Evolutionary conservation across 768 basidiomycete species (phyloP), one percentile per base, ranked within the genome.

Genomic region (Boletus rubroflammeus): DNA sequence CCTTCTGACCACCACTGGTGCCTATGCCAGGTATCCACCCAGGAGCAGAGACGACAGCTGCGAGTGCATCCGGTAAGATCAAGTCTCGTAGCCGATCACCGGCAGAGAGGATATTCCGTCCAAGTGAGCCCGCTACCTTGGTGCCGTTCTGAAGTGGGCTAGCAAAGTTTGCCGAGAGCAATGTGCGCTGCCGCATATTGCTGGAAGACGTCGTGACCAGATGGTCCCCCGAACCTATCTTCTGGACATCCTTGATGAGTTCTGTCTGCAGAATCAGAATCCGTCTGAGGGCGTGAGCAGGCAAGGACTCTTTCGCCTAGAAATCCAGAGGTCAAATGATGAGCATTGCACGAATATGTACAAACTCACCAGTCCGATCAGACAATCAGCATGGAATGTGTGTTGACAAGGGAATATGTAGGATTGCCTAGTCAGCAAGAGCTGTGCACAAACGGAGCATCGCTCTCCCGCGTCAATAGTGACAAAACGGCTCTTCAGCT

Each of bases 331-430:
- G 10, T 60, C 36, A 51, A 46, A 39, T 34, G 28, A 25, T 3
- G 31, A 26, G 3, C 11, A 26, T 28, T n/a, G 15, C 35, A 44
- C 44, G 25, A 29, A 46, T 28, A 54, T 29, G 40, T 25, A 8
- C 25, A 51, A 55, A 75, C 92, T 67, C 65, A 98, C 97, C 81
- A 97, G 76, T 26, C 87, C 84, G 68, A 99, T 94, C 50, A 98
- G 77, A 74, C 97, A 98, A 68, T 99, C 96, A 6, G 93, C 93
- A 73, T 98, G 97, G 82, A 98, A 98, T 15, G 85, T 83, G 69
- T 99, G 97, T 63, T 94, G 92, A 72, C 97, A 98, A 41, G 97
- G 97, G 74, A 99, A 99, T 44, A 96, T 93, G 71, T 99, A 99
- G 70, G 98, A 98, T 65, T 98, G 96, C 60, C 96, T 78, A 23